A percentile compares a stretch with the other conserved stretches of the same genome.
These are phyloP conservation scores for Anisodus tanguticus DNA, from an alignment of 257 asterid species.

Conservation along the genomic window DNA sequence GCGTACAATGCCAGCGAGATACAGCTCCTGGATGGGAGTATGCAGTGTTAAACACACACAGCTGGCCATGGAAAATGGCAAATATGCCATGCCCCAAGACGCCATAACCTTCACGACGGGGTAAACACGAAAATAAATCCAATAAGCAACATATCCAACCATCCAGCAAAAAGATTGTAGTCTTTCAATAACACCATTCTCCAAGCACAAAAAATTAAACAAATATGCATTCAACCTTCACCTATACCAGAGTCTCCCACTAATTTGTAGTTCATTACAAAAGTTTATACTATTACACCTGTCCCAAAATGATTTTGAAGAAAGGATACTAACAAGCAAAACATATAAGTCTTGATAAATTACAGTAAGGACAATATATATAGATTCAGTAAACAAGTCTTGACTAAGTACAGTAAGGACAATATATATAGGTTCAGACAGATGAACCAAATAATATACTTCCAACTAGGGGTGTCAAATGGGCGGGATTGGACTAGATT, in stretches of 20 bases:
- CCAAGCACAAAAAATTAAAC: neutral
- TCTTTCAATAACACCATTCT: neutral
- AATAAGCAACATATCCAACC: neutral
- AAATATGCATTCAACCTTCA: neutral
- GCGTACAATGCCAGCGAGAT: constrained; percentile 14
- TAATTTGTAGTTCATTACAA: neutral
- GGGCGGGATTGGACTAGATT: too few relatives aligned
- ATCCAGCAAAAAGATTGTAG: neutral
- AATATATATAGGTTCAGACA: neutral
- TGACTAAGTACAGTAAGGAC: neutral
- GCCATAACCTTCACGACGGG: constrained; percentile 6
- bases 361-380: neutral
- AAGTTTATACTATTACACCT: neutral
- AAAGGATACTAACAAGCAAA: neutral
- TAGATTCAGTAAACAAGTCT: too few relatives aligned
- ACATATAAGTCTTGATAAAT: neutral
- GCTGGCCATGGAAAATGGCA: neutral
- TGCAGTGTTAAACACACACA: constrained; percentile 25
- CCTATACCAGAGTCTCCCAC: neutral
- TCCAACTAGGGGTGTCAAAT: too few relatives aligned
- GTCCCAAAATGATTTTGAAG: neutral
- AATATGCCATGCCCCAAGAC: neutral
- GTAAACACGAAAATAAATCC: neutral
- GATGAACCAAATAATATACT: too few relatives aligned
- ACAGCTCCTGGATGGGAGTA: constrained; percentile 23